phyloP scores from a whole-genome alignment of 1,284 basidiomycete species.

The Ustilago loliicola region DNA sequence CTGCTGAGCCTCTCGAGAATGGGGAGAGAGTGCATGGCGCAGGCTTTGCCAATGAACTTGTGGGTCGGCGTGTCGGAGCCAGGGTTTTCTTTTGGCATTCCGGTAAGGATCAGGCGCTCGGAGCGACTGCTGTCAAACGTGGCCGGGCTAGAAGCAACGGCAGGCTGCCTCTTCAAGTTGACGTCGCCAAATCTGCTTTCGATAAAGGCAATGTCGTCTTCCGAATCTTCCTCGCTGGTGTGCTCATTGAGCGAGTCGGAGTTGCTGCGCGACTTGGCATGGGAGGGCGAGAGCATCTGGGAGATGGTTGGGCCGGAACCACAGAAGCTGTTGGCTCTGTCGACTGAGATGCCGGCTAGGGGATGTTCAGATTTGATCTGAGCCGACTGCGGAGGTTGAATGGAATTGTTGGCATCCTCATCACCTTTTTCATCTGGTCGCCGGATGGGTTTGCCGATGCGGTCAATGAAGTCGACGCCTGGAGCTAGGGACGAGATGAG shows the following conservation, averaged over 20 bases:
- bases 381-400: not conserved
- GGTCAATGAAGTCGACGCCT: slow-evolving; percentile 62
- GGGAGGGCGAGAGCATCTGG: slow-evolving; percentile 41
- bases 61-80: slow-evolving; percentile 14
- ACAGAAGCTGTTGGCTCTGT: slow-evolving; percentile 24
- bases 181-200: slow-evolving; percentile 28
- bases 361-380: not conserved
- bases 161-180: slow-evolving; percentile 1
- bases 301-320: slow-evolving; percentile 8
- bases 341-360: slow-evolving; percentile 3
- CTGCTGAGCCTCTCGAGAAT: slow-evolving; percentile 51
- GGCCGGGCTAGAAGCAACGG: not conserved
- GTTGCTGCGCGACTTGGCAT: slow-evolving; percentile 27
- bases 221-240: slow-evolving; percentile 49
- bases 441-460: slow-evolving; percentile 58
- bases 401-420: slow-evolving; percentile 12
- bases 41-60: slow-evolving; percentile 61
- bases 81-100: not conserved
- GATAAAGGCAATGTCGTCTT: slow-evolving; percentile 55
- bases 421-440: slow-evolving; percentile 59
- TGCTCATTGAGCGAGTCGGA: slow-evolving; percentile 15
- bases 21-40: slow-evolving; percentile 56
- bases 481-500: slow-evolving; percentile 56
- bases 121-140: slow-evolving; percentile 28
- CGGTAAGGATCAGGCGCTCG: slow-evolving; percentile 36